Base-by-base conservation (phyloP, 352 stramenopile genomes). In the Phytophthora parvispora region DNA sequence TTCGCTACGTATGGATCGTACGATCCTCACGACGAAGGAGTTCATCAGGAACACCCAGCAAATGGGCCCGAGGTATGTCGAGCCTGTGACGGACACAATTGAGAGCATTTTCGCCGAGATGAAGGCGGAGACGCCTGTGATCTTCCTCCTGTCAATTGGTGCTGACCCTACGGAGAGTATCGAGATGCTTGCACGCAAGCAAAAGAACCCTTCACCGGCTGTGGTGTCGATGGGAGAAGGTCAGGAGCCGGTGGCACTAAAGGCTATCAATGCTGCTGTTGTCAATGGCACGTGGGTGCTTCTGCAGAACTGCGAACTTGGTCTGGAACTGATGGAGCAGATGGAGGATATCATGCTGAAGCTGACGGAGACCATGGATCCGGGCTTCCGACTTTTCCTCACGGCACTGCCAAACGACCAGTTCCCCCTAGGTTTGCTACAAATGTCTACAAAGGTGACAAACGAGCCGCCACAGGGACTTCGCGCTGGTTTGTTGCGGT, bases 401-500 rank as follows among this genome's bases (percentile, higher is more conserved):
- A 99, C 98, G 8, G 97, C 98, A 36, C 80, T 99, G 13, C 98
- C 98, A 6, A 97, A 99, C 76, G 84, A 97, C 51, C 87, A 98
- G 60, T 99, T 99, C 77, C 98, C 98, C 6, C 75, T 99, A 0
- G 97, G 97, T 3, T 80, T 99, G 72, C 84, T 99, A 48, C 98
- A 99, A 75, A 99, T 99, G 97, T 99, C 93, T 43, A 99, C 97
- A 31, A 99, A 99, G 74, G 97, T 99, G 25, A 99, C 98, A 6
- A 99, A 99, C 65, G 97, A 99, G 60, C 97, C 97, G 36, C 98
- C 98, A 6, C 90, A 98, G 64, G 98, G 98, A 13, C 77, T 99
- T 13, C 94, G 97, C 20, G 97, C 98, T 4, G 97, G 97, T 25
- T 71, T 99, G 29, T 70, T 99, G 40, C 93, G 97, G 6, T 99